Percentiles rank a stretch among this genome's conserved stretches.
Conservation (phyloP, 192 early-diverging fungal species). For the Phlyctochytrium bullatum region DNA sequence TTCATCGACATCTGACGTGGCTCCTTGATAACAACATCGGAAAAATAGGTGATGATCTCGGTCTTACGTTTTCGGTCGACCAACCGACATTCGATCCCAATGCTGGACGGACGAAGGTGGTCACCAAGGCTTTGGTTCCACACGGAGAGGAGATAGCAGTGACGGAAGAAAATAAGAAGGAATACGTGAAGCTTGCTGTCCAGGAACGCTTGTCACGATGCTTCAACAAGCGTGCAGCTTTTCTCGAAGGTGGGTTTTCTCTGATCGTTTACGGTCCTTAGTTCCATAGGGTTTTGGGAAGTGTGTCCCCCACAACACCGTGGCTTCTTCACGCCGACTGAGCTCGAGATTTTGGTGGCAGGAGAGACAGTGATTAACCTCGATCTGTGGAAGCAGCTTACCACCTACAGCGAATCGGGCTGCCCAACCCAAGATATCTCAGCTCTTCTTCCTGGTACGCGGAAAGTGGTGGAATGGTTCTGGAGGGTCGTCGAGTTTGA, state of each 20-base stretch:
- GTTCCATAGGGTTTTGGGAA: too few species aligned
- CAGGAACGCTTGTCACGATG: neutral
- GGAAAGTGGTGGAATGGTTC: neutral
- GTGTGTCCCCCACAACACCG: too few species aligned
- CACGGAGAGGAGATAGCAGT: neutral
- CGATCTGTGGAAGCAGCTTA: neutral
- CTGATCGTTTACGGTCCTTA: too few species aligned
- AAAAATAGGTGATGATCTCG: too few species aligned
- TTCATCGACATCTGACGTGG: neutral
- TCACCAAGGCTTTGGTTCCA: neutral
- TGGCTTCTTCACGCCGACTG: neutral
- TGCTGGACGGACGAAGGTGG: too few species aligned
- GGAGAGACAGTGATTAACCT: neutral
- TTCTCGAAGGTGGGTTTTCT: neutral
- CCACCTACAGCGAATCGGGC: neutral
- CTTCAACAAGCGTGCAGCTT: neutral
- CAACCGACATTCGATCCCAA: too few species aligned
- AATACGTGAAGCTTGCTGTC: neutral
- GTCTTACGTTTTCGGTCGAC: neutral
- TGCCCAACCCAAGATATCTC: neutral
- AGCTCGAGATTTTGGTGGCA: neutral
- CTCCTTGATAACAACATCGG: neutral
- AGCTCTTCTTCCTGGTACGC: neutral
- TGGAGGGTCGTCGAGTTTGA: neutral
- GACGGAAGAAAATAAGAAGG: neutral